phyloP scores from a whole-genome alignment of 2,329 filamentous ascomycete species.

The Chrysoporthe cubensis region DNA sequence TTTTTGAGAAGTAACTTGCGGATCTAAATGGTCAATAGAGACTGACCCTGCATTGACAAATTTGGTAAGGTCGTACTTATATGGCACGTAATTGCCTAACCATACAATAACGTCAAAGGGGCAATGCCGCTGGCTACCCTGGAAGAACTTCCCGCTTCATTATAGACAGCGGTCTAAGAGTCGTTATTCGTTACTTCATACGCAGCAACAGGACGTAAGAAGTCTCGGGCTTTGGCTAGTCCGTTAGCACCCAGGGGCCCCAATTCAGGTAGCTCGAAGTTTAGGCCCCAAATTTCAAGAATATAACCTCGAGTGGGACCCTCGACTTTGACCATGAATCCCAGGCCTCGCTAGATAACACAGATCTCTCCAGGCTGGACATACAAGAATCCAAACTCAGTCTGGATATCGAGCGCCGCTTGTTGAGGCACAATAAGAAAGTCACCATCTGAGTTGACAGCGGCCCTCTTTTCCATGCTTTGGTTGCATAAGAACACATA shows the following conservation, averaged over 20 bases:
- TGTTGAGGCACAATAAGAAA: conserved; percentile 70
- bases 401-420: conserved; percentile 66
- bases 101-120: conserved; percentile 71
- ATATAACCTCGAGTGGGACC: conserved; percentile 56
- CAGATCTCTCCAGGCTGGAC: conserved; percentile 67
- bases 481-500: too few species aligned
- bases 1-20: conserved; percentile 32
- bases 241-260: conserved; percentile 65
- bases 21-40: conserved; percentile 68
- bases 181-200: conserved; percentile 50
- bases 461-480: too few species aligned
- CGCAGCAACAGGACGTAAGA: conserved; percentile 61
- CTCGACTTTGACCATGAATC: conserved; percentile 11
- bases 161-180: too few species aligned
- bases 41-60: conserved; percentile 67
- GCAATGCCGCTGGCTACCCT: conserved; percentile 55
- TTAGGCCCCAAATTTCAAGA: conserved; percentile 58
- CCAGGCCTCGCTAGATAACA: conserved; percentile 64
- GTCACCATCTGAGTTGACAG: conserved; percentile 55
- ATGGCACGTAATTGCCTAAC: conserved; percentile 71
- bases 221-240: conserved; percentile 63
- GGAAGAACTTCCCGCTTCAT: too few species aligned
- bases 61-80: conserved; percentile 69
- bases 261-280: conserved; percentile 62
- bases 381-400: conserved; percentile 64